A percentile compares a stretch with the other conserved stretches of the same genome.
Evolutionary conservation across 1,139 yeast genomes (phyloP).

Genomic region (Wickerhamomyces sp.): DNA sequence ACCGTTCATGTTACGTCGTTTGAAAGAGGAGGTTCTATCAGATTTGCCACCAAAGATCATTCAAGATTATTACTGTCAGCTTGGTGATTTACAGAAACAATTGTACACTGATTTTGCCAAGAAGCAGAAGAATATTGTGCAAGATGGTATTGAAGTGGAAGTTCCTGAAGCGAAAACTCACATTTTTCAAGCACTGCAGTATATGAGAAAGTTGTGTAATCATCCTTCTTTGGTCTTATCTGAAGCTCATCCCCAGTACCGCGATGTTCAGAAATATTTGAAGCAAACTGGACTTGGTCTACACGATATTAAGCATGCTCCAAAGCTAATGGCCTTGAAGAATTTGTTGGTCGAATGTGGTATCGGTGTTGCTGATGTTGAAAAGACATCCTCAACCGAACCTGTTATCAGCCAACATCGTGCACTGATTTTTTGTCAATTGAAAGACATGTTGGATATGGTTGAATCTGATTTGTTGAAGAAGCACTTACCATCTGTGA

Average conservation of each 20-base stretch:
- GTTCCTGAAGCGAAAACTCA: constrained; percentile 65
- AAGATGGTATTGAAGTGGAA: constrained; percentile 48
- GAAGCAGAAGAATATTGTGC: constrained; percentile 72
- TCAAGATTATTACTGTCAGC: constrained; percentile 95
- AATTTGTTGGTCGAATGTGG: constrained; percentile 89
- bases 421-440: constrained; percentile 91
- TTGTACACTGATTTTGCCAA: constrained; percentile 88
- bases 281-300: constrained; percentile 54
- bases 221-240: constrained; percentile 93
- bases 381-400: constrained; percentile 35
- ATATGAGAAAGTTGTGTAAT: constrained; percentile 94
- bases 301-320: constrained; percentile 79
- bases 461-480: constrained; percentile 85
- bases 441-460: constrained; percentile 96
- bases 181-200: constrained; percentile 95
- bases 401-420: constrained; percentile 89
- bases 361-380: constrained; percentile 65
- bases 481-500: constrained; percentile 83
- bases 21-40: constrained; percentile 92
- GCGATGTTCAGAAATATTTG: constrained; percentile 57
- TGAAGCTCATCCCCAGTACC: constrained; percentile 78
- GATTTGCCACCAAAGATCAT: constrained; percentile 98
- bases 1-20: constrained; percentile 92
- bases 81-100: constrained; percentile 84
- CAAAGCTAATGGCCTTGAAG: constrained; percentile 79